A percentile compares a stretch with the other conserved stretches of the same genome.
Conservation (phyloP, 2,329 filamentous ascomycete species). For the Diplodia mutila region DNA sequence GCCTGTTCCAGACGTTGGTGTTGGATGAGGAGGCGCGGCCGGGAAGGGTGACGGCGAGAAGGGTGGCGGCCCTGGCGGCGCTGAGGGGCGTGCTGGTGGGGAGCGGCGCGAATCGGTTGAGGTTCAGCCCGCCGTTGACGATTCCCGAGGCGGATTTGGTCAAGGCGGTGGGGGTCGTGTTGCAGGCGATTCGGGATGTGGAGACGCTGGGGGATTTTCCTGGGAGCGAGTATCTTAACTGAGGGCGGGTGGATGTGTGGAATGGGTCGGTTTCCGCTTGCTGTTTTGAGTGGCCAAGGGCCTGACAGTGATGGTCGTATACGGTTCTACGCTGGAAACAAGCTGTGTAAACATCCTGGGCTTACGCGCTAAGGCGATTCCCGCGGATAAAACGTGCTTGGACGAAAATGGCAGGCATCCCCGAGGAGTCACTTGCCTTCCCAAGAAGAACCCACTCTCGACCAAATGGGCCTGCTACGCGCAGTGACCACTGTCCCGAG, state of each 20-base stretch:
- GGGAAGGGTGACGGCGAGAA: neutral
- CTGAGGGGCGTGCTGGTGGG: neutral
- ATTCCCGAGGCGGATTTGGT: slow-evolving; percentile 1
- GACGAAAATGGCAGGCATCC: neutral
- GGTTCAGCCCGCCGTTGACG: slow-evolving; percentile 10
- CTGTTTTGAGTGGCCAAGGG: no score
- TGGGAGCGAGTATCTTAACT: neutral
- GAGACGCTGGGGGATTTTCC: neutral
- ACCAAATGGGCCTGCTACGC: neutral
- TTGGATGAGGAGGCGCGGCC: neutral
- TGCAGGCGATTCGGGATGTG: slow-evolving; percentile 4
- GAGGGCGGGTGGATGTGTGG: neutral
- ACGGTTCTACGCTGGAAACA: no score
- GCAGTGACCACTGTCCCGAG: neutral
- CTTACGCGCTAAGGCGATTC: no score
- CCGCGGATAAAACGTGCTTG: no score
- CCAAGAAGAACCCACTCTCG: neutral
- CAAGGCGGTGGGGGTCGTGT: neutral
- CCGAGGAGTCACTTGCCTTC: neutral
- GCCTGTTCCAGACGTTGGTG: slow-evolving; percentile 1
- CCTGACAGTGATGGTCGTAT: no score
- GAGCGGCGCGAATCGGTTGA: neutral
- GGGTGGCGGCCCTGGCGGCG: neutral
- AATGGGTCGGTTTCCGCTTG: no score
- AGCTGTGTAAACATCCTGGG: no score